Conservation (phyloP, 2,329 filamentous ascomycete genomes). For the Torrubiellomyces zombiae region DNA sequence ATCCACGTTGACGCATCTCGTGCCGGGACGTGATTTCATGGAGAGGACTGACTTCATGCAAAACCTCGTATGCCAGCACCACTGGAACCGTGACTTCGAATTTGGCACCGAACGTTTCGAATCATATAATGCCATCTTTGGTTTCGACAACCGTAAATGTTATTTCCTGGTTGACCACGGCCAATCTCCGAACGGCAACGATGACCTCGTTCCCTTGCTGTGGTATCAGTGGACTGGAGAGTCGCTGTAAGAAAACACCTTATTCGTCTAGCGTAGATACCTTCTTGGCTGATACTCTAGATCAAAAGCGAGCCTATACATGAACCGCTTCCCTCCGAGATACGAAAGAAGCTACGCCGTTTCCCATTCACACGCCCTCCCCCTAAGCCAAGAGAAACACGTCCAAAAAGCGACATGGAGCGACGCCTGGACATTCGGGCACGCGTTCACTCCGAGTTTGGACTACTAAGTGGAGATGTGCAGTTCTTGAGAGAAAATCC, state of each 20-base stretch:
- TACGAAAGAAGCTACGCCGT: too few relatives aligned
- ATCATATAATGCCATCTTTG: conserved; percentile 4
- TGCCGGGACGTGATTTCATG: conserved; percentile 3
- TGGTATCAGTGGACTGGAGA: conserved; percentile 7
- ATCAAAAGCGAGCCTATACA: too few relatives aligned
- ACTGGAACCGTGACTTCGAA: conserved; percentile 6
- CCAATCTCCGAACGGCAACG: conserved; percentile 2
- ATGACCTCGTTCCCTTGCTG: conserved; percentile 4
- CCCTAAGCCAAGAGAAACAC: too few relatives aligned
- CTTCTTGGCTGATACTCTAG: too few relatives aligned
- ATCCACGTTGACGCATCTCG: conserved; percentile 5
- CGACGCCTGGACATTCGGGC: too few relatives aligned
- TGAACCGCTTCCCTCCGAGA: too few relatives aligned
- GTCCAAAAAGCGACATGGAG: too few relatives aligned
- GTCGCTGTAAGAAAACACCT: conserved; percentile 6
- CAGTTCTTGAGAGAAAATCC: too few relatives aligned
- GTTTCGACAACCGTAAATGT: conserved; percentile 4
- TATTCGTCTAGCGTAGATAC: too few relatives aligned
- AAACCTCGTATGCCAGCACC: conserved; percentile 5
- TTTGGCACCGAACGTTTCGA: conserved; percentile 3
- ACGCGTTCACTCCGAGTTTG: too few relatives aligned
- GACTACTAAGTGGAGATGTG: too few relatives aligned
- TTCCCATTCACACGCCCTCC: too few relatives aligned
- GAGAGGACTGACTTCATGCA: conserved; percentile 4
- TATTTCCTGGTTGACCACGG: conserved; percentile 7